A percentile compares a stretch with the other conserved stretches of the same genome.
Evolutionary conservation across 768 basidiomycete species (phyloP).

Genomic region (Cyclocybe aegerita): DNA sequence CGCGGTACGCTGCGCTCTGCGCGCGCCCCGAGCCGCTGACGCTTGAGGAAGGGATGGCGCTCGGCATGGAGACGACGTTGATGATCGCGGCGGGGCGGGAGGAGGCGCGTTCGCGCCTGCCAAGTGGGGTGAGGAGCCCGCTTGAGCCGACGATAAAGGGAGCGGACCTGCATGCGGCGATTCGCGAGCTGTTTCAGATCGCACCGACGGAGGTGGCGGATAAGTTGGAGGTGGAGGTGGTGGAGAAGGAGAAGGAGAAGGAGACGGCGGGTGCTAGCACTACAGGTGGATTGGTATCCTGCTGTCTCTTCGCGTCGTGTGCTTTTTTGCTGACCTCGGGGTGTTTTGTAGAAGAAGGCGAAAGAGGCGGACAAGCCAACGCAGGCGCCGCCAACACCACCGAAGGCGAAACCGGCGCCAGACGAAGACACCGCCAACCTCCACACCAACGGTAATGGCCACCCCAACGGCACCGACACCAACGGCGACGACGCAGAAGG

Average conservation of each 20-base stretch:
- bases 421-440: slow-evolving; percentile 5
- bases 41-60: slow-evolving; percentile 48
- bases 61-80: slow-evolving; percentile 59
- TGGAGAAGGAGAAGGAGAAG: slow-evolving; percentile 1
- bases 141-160: slow-evolving; percentile 29
- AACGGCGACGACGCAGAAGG: slow-evolving; percentile 6
- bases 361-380: slow-evolving; percentile 4
- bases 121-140: slow-evolving; percentile 33
- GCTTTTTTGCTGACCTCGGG: slow-evolving; percentile 7
- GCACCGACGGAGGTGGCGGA: background rate
- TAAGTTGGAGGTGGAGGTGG: slow-evolving; percentile 7
- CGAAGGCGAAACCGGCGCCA: slow-evolving; percentile 13
- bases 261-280: background rate
- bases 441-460: slow-evolving; percentile 4
- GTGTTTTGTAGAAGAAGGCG: background rate
- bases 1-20: slow-evolving; percentile 52
- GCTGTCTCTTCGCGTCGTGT: slow-evolving; percentile 9
- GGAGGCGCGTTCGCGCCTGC: slow-evolving; percentile 29
- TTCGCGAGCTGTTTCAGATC: slow-evolving; percentile 27
- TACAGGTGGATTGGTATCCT: slow-evolving; percentile 36
- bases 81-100: slow-evolving; percentile 57
- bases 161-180: slow-evolving; percentile 31
- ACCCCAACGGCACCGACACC: slow-evolving; percentile 6
- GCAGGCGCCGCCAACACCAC: slow-evolving; percentile 1
- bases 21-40: slow-evolving; percentile 49